Evolutionary conservation across 2,329 filamentous ascomycete species (phyloP), one percentile per base, ranked within the genome.

Genomic region (Monilinia laxa): DNA sequence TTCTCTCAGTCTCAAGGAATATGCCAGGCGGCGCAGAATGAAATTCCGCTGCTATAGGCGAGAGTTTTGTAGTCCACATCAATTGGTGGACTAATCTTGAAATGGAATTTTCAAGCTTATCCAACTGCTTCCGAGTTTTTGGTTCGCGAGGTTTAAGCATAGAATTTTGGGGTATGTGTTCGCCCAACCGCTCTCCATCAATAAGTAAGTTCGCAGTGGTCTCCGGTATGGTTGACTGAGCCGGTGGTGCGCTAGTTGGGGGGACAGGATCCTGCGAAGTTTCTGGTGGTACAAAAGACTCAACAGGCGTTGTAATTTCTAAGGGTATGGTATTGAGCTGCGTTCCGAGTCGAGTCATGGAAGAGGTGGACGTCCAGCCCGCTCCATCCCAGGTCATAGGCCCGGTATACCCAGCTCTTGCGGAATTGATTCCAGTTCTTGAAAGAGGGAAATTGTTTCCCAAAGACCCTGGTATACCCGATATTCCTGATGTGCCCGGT

Each of bases 31-130:
- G n/a, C 6, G 65, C 42, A 18, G 54, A 60, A 58, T 51, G 63
- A 38, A 49, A 25, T 35, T 40, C 35, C 11, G 52, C 51, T 16
- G 62, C 51, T 18, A 63, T 25, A 38, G 68, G 45, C 25, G 64
- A 66, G 20, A 11, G 35, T 7, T 68, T 71, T 3, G 67, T 71
- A 25, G 60, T 51, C 6, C 42, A 18, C 10, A 76, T 62, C 6
- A 76, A 62, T 20, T 67, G 60, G 38, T 68, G 64, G 11, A 75
- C 73, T 18, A 76, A 70, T 23, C 62, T 71, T 42, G 70, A 53
- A 54, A 71, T 64, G 65, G 68, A 71, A 20, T 62, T 55, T 56
- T 73, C 70, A 62, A 71, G 67, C 56, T 66, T 70, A 25, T 70
- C 64, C 23, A 74, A n/a, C 60, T 76, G 71, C 23, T 68, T 5